Base-by-base conservation (phyloP, 78 protist species). In the Dictyostelium citrinum region DNA sequence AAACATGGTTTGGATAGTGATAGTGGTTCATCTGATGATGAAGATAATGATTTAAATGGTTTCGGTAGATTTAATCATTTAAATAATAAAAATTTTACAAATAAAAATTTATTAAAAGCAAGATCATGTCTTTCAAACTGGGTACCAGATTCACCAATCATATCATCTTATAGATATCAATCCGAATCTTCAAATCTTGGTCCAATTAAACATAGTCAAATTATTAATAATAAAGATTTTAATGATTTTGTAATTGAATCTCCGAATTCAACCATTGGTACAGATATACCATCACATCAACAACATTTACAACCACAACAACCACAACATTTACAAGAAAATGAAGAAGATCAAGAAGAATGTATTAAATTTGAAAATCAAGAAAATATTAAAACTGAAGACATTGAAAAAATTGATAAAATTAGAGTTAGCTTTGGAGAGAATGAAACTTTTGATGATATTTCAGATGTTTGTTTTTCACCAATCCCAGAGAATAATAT, bases 1-100 rank as follows among this genome's bases (percentile, higher is more conserved):
- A 81, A 20, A 22, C 86, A 81, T 39, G 86, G 86, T 11, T 61
- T 81, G 4, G 86, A 81, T 29, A 61, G 76, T 31, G 84, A 79
- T 11, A 76, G 37, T 76, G 37, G 33, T 39, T 39, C 43, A 39
- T 22, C 45, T 2, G 37, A 45, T 43, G 39, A 27, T 45, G 35
- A 17, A 45, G 64, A 17, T 17, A 41, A 22, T 39, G 29, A 45
- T 77, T 24, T n/a, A n/a, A n/a, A 39, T 27, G 27, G 39, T 24
- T 7, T n/a, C 49, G 8, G 9, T 27, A n/a, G 11, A 22, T 77
- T 45, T 10, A 37, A 77, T 77, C 41, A 77, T 72, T 31, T 72
- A 31, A 72, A 72, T 31, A 37, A 72, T 72, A 37, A 72, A 72
- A 72, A 72, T 27, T 72, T 37, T 72, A 17, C 58, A 72, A 72